phyloP scores from a whole-genome alignment of 345 rosid species.

The Chamaenerion angustifolium region DNA sequence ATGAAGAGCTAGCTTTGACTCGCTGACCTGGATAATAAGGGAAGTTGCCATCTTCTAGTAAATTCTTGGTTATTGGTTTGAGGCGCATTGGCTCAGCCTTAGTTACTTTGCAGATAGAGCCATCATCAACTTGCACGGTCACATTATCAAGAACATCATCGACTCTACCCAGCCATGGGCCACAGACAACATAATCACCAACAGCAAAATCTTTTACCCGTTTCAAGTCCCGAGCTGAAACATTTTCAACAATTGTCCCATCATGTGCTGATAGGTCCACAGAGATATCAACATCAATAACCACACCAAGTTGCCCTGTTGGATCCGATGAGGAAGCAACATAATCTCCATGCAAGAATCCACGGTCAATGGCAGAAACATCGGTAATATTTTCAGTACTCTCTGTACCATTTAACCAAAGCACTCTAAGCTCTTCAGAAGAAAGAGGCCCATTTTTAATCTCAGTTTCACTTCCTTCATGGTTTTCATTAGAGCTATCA shows the following conservation, averaged over 20 bases:
- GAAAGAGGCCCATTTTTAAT: slow-evolving; percentile 30
- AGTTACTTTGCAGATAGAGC: slow-evolving; percentile 74
- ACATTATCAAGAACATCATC: slow-evolving; percentile 92
- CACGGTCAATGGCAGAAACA: slow-evolving; percentile 68
- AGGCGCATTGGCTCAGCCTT: slow-evolving; percentile 79
- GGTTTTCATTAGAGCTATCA: too few relatives aligned
- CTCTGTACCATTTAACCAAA: slow-evolving; percentile 73
- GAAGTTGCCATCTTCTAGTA: slow-evolving; percentile 71
- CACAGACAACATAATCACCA: slow-evolving; percentile 85
- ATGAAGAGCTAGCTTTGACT: slow-evolving; percentile 77
- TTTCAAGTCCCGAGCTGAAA: slow-evolving; percentile 54
- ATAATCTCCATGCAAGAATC: slow-evolving; percentile 87
- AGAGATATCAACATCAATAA: slow-evolving; percentile 56
- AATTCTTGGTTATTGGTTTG: slow-evolving; percentile 55
- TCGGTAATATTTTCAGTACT: slow-evolving; percentile 49
- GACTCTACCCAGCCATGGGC: slow-evolving; percentile 93
- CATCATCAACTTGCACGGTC: slow-evolving; percentile 88
- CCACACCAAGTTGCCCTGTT: slow-evolving; percentile 85
- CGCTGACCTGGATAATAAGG: slow-evolving; percentile 95
- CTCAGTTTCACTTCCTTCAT: too few relatives aligned
- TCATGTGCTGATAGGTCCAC: slow-evolving; percentile 63
- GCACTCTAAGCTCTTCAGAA: slow-evolving; percentile 75
- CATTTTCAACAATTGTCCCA: slow-evolving; percentile 48
- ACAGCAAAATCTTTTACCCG: slow-evolving; percentile 80
- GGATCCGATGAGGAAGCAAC: slow-evolving; percentile 74